phyloP scores from a whole-genome alignment of 139 green algal species.

The Closterium sp. region DNA sequence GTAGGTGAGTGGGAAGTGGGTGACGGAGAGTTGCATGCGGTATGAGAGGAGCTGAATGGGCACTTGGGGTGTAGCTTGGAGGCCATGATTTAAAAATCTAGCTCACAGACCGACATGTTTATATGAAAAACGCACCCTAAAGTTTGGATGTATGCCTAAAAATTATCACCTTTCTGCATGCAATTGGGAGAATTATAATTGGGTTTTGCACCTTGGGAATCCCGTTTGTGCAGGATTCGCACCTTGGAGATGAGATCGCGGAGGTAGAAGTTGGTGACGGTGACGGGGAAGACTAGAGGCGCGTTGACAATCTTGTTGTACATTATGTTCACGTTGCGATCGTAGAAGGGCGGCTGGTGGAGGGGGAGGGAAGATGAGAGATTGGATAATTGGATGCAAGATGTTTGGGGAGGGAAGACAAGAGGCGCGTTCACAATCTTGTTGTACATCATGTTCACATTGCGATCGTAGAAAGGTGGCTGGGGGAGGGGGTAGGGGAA shows the following conservation, averaged over 20 bases:
- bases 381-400: too few relatives aligned
- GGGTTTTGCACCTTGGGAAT: neutral
- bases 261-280: constrained; percentile 24
- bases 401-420: too few relatives aligned
- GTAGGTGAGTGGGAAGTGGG: neutral
- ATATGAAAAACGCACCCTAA: too few relatives aligned
- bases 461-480: constrained; percentile 50
- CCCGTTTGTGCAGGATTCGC: too few relatives aligned
- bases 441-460: constrained; percentile 54
- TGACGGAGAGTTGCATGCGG: neutral
- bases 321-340: constrained; percentile 52
- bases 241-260: constrained; percentile 48
- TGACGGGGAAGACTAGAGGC: constrained; percentile 31
- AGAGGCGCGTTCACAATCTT: constrained; percentile 48
- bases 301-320: constrained; percentile 52
- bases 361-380: too few relatives aligned
- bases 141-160: too few relatives aligned
- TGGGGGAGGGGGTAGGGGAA: too few relatives aligned
- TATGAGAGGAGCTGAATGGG: neutral
- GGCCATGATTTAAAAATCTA: too few relatives aligned
- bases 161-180: too few relatives aligned
- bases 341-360: constrained; percentile 42
- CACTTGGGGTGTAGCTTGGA: too few relatives aligned
- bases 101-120: too few relatives aligned
- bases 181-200: too few relatives aligned